Conservation (phyloP, 805 yeast species). For the Pichia nanzhaoensis region DNA sequence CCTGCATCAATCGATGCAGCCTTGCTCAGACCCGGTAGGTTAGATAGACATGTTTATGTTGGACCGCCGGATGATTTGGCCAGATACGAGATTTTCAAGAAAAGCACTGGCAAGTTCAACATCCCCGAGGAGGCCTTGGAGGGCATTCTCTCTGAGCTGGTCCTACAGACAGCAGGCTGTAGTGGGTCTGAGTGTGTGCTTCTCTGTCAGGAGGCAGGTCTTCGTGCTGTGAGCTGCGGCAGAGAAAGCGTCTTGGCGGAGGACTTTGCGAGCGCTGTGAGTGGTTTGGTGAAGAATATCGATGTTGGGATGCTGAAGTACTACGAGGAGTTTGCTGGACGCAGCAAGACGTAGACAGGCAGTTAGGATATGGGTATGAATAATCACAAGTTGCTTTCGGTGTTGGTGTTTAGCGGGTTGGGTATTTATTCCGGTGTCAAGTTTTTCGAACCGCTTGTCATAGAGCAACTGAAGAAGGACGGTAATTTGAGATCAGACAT, state of each 20-base stretch:
- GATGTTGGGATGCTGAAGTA: slow-evolving; percentile 80
- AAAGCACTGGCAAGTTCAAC: slow-evolving; percentile 61
- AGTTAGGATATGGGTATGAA: slow-evolving; percentile 7
- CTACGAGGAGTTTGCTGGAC: slow-evolving; percentile 47
- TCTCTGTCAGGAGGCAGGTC: slow-evolving; percentile 91
- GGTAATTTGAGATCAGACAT: slow-evolving; percentile 60
- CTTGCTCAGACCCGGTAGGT: slow-evolving; percentile 87
- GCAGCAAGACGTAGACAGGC: background rate
- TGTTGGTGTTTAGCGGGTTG: slow-evolving; percentile 25
- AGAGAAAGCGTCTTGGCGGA: slow-evolving; percentile 17
- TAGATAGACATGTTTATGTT: slow-evolving; percentile 89
- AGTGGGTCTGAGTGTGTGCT: slow-evolving; percentile 96
- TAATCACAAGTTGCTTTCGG: slow-evolving; percentile 19
- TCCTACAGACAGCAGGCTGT: slow-evolving; percentile 73
- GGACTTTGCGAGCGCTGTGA: slow-evolving; percentile 61
- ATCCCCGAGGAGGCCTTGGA: slow-evolving; percentile 36
- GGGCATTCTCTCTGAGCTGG: slow-evolving; percentile 39
- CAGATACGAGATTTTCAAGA: slow-evolving; percentile 66
- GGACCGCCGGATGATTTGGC: slow-evolving; percentile 86
- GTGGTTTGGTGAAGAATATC: slow-evolving; percentile 67
- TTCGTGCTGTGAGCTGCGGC: slow-evolving; percentile 73
- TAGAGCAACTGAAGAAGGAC: slow-evolving; percentile 59
- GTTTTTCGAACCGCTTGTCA: slow-evolving; percentile 69
- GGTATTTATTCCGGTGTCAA: slow-evolving; percentile 51
- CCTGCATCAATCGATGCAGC: slow-evolving; percentile 95